Base-by-base conservation (phyloP, 495 filamentous ascomycete species). In the Annulohypoxylon maeteangense region DNA sequence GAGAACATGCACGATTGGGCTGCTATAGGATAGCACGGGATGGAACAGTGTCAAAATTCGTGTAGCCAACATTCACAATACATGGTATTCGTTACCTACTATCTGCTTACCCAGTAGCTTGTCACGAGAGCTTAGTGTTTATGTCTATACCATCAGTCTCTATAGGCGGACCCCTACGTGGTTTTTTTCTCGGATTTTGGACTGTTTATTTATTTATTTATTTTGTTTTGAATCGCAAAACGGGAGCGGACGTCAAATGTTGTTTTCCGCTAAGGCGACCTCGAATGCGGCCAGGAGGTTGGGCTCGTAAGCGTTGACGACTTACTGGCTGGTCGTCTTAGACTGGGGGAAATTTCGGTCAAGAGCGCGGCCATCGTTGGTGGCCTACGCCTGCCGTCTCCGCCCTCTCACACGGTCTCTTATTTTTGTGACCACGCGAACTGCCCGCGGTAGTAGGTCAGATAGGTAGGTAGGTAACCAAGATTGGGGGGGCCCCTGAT, bases 261-360 rank as follows among this genome's bases (percentile, higher is more conserved):
- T 51, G 63, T 67, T 61, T 57, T 58, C 62, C 65, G 45, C 67
- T 67, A 70, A 74, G 23, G 71, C 71, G 71, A 71, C 71, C 71
- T 70, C 8, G 57, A 66, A 66, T 74, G 71, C 71, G 71, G 62
- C 71, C 71, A 11, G 58, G 67, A 70, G 71, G 71, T 74, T 70
- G 71, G 66, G 71, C 70, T 73, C 57, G 40, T 64, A 66, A 73
- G 70, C 63, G 40, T 67, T 45, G 62, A 59, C 48, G 71, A 61
- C 48, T 64, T 66, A 23, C 34, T 54, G 7, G 58, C 47, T 14
- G 14, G 11, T 12, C 11, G 36, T 14, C 36, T 59, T 67, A 65
- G 64, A 58, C 67, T 50, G 47, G 64, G 42, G 64, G 18, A 71
- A 63, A 34, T 73, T 73, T 73, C 70, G 70, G 70, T 73, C 70